Evolutionary conservation across 257 asterid species (phyloP), one percentile per base, ranked within the genome.

Genomic region (Sherardia arvensis): DNA sequence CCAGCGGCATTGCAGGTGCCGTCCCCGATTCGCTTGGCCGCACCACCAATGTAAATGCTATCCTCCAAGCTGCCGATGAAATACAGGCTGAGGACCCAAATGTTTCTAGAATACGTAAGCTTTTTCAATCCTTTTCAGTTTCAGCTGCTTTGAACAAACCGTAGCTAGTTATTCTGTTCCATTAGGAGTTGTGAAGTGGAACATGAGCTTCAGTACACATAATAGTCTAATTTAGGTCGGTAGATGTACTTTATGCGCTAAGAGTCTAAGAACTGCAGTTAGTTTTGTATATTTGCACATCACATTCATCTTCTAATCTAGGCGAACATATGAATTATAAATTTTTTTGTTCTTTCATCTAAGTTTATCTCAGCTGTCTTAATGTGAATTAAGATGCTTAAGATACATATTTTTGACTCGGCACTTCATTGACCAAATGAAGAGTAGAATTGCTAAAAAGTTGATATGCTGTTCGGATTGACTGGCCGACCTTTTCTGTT

Each of bases 21-120:
- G 99, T 92, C 6, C 99, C 99, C 0, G 97, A 87, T 71, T 92
- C 99, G 66, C 94, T 92, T 36, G 91, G 80, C 54, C 83, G 96
- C 59, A 73, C 91, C 67, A 87, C 97, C 14, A 85, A 92, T 57
- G 74, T 92, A 60, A 83, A 92, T 53, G 77, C 96, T 17, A 92
- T 92, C 72, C 76, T 92, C 68, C 91, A 82, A 70, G 97, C 96
- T 30, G 99, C 99, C 21, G 99, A 92, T 70, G 97, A 87, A 81
- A 82, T 92, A 77, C 97, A 92, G 65, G 77, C 87, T 2, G 91
- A 87, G 78, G 90, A 92, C 67, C 95, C 99, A 2, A 87, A 81
- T 66, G 87, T 92, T 43, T 94, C 99, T 9, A 79, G 99, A 72
- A 92, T 92, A 59, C 71, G 98, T 92, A 76, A 80, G 98, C 27